Conservation (phyloP, 768 basidiomycete genomes). For the Rhodotorula toruloides region DNA sequence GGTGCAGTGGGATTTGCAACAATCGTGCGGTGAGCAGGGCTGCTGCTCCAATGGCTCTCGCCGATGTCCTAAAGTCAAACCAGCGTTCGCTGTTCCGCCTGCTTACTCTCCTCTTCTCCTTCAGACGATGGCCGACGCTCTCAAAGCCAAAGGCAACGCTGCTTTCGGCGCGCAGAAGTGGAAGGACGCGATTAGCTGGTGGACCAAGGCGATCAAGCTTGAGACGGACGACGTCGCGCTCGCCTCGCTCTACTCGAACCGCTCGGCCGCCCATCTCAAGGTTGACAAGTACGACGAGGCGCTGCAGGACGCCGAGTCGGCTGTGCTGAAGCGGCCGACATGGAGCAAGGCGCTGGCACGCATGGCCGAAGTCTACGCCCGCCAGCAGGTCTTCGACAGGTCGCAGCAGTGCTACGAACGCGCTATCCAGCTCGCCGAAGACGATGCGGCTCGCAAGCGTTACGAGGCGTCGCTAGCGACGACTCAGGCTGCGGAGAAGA, state of each 20-base stretch:
- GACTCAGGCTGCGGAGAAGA: no score
- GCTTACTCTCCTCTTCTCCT: no score
- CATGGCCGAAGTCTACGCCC: neutral
- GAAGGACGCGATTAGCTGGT: neutral
- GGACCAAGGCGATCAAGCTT: neutral
- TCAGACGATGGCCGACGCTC: neutral
- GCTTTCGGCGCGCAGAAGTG: slow-evolving; percentile 5
- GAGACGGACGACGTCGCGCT: neutral
- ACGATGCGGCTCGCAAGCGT: neutral
- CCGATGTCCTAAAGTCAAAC: no score
- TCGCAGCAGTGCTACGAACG: neutral
- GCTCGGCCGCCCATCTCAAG: neutral
- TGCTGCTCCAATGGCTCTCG: no score
- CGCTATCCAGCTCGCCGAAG: neutral
- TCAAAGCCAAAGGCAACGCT: slow-evolving; percentile 4
- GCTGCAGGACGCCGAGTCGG: neutral
- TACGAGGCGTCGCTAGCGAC: neutral
- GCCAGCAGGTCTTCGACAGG: neutral
- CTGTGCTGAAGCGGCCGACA: neutral
- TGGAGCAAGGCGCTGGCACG: slow-evolving; percentile 7
- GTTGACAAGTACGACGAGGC: neutral
- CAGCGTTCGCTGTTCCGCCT: no score
- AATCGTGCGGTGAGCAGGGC: no score
- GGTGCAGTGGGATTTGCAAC: no score
- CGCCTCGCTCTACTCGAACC: neutral